These are phyloP conservation scores for Mentha longifolia DNA, from an alignment of 257 asterid species.

Conservation along the genomic window DNA sequence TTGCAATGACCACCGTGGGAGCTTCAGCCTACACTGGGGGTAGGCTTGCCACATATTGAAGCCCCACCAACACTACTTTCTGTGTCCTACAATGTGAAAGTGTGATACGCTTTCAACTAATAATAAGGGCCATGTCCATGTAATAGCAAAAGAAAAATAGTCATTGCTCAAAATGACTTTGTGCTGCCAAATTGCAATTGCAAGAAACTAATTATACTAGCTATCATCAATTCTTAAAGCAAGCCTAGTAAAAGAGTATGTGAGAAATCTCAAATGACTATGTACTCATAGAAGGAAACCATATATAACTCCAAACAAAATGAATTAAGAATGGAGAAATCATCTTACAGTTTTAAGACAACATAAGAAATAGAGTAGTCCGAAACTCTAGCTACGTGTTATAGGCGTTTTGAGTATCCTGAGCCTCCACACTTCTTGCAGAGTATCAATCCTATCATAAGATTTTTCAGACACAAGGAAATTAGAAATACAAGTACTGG, in stretches of 20 bases:
- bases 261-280: background rate
- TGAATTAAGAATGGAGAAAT: slow-evolving; percentile 35
- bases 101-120: too few species aligned
- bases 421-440: slow-evolving; percentile 97
- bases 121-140: too few species aligned
- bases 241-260: background rate
- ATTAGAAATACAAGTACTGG: background rate
- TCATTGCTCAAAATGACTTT: too few species aligned
- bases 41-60: too few species aligned
- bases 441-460: slow-evolving; percentile 67
- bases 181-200: too few species aligned
- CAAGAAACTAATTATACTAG: background rate
- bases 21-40: too few species aligned
- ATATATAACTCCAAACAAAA: slow-evolving; percentile 17
- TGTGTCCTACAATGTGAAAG: too few species aligned
- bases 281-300: background rate
- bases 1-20: too few species aligned
- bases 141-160: too few species aligned
- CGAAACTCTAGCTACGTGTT: slow-evolving; percentile 27
- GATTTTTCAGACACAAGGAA: slow-evolving; percentile 1
- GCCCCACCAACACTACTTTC: too few species aligned
- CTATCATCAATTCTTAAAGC: background rate
- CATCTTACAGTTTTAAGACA: slow-evolving; percentile 29
- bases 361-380: slow-evolving; percentile 22
- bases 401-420: slow-evolving; percentile 85